These are phyloP conservation scores for Emydomyces testavorans DNA, from an alignment of 2,329 filamentous ascomycete species.

Conservation along the genomic window DNA sequence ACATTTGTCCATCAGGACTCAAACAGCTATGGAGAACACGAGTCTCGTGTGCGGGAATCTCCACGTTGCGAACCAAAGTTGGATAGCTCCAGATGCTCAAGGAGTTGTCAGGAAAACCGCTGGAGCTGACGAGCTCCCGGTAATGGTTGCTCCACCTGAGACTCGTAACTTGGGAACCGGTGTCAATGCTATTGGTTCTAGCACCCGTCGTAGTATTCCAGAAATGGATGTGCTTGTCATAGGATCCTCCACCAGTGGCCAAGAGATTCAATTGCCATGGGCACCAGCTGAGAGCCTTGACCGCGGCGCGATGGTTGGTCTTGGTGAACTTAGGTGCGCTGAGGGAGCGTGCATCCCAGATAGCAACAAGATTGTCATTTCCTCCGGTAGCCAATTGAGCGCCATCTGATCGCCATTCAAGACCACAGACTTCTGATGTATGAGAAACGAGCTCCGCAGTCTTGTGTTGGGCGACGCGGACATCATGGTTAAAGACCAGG, in stretches of 20 bases:
- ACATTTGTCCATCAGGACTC: constrained; percentile 94
- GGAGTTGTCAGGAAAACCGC: constrained; percentile 97
- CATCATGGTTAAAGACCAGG: constrained; percentile 96
- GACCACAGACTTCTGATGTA: constrained; percentile 92
- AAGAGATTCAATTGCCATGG: constrained; percentile 97
- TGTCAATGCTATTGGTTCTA: constrained; percentile 97
- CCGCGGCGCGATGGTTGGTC: constrained; percentile 97
- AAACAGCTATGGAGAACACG: constrained; percentile 92
- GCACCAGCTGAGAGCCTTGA: constrained; percentile 98
- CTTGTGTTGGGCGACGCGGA: constrained; percentile 96
- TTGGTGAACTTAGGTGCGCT: constrained; percentile 97
- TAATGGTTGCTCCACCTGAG: constrained; percentile 94
- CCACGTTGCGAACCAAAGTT: constrained; percentile 88
- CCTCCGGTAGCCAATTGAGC: constrained; percentile 94
- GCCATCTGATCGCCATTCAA: constrained; percentile 95
- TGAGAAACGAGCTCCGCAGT: constrained; percentile 92
- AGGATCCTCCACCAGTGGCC: constrained; percentile 88
- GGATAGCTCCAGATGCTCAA: constrained; percentile 99
- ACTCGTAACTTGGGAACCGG: constrained; percentile 91
- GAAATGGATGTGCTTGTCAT: constrained; percentile 98
- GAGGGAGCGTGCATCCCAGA: constrained; percentile 94
- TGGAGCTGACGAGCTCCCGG: constrained; percentile 95
- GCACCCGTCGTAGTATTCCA: constrained; percentile 98
- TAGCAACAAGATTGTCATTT: constrained; percentile 97
- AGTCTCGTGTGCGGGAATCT: constrained; percentile 95